Percentiles rank a stretch among this genome's conserved stretches.
phyloP scores from a whole-genome alignment of 1,139 yeast species.

The Yamadazyma diospyri region DNA sequence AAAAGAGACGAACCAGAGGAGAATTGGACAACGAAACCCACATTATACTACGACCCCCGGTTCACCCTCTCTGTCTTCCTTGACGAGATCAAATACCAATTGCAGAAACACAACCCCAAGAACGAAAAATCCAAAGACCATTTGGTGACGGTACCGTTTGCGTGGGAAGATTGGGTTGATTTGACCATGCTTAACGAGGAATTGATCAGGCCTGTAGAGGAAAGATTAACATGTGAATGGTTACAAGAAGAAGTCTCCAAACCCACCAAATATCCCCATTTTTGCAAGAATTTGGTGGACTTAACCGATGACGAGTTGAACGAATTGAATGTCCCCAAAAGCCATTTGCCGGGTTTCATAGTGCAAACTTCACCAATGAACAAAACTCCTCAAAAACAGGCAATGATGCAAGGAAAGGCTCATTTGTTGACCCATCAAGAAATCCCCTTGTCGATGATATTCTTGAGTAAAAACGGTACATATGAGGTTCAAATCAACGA shows the following conservation, averaged over 20 bases:
- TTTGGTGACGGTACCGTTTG: conserved; percentile 21
- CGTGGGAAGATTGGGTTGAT: conserved; percentile 32
- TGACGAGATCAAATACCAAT: conserved; percentile 21
- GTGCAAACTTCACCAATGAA: conserved; percentile 26
- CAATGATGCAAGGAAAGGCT: conserved; percentile 38
- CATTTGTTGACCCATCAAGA: conserved; percentile 42
- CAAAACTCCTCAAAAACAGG: conserved; percentile 27
- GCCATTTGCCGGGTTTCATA: conserved; percentile 24
- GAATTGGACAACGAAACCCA: conserved; percentile 18
- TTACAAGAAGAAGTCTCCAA: conserved; percentile 15
- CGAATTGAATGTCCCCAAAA: conserved; percentile 19
- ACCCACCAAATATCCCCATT: conserved; percentile 20
- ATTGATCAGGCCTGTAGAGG: conserved; percentile 17
- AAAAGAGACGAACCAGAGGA: neutral
- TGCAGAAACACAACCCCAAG: conserved; percentile 10
- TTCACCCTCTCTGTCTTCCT: conserved; percentile 31
- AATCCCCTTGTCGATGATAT: conserved; percentile 39
- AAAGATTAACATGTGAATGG: conserved; percentile 22
- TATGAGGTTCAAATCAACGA: conserved; percentile 22
- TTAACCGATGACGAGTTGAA: conserved; percentile 19
- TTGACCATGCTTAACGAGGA: conserved; percentile 21
- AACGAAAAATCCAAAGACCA: conserved; percentile 12
- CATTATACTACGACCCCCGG: conserved; percentile 32
- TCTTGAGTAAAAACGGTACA: conserved; percentile 37
- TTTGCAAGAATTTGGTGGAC: conserved; percentile 21